Conservation (phyloP, 1,284 basidiomycete genomes). For the Ustilago tritici region DNA sequence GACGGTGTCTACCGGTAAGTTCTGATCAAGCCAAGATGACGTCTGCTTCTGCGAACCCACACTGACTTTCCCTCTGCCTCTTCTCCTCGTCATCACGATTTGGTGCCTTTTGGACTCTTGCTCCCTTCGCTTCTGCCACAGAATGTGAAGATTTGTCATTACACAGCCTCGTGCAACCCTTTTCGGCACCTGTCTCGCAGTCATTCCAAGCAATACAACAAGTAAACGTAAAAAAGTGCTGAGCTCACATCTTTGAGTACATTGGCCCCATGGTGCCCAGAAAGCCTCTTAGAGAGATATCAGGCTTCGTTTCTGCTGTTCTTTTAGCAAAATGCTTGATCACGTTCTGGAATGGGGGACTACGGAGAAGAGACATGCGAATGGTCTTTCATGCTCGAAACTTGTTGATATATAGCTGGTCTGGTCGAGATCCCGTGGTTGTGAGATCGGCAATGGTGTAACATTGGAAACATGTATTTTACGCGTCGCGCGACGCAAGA, state of each 20-base stretch:
- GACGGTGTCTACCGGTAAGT: conserved; percentile 51
- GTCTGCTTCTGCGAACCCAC: background rate
- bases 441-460: conserved; percentile 1
- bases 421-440: background rate
- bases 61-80: background rate
- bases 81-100: background rate
- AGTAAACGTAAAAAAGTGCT: background rate
- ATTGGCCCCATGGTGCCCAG: no score
- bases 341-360: no score
- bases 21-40: background rate
- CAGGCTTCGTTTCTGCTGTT: no score
- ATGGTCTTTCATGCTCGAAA: no score
- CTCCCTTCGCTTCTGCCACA: background rate
- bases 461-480: conserved; percentile 35
- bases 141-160: conserved; percentile 3
- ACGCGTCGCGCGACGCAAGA: conserved; percentile 42
- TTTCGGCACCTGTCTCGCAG: background rate
- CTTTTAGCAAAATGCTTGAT: no score
- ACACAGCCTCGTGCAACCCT: background rate
- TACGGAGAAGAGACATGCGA: no score
- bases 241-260: no score
- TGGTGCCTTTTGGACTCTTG: background rate
- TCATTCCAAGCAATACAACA: background rate
- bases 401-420: background rate
- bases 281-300: no score